These are phyloP conservation scores for Pholiota microspora DNA, from an alignment of 768 basidiomycete species.

Conservation along the genomic window DNA sequence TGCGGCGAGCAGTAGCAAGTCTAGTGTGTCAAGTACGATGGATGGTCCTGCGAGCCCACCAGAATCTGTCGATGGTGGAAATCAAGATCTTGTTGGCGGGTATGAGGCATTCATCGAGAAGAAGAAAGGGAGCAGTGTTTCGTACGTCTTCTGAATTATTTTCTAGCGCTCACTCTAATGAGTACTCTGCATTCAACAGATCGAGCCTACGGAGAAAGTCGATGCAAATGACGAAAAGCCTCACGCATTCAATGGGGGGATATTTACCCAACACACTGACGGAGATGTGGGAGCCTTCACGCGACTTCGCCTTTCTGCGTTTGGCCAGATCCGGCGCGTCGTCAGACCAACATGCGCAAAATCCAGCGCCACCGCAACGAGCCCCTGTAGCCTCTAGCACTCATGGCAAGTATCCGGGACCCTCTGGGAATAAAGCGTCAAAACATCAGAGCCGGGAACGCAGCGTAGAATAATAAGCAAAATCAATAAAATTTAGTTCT, in stretches of 20 bases:
- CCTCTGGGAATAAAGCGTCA: too few species aligned
- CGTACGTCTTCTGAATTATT: too few species aligned
- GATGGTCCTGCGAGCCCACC: constrained; percentile 49
- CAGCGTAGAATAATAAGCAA: too few species aligned
- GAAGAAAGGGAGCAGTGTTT: constrained; percentile 63
- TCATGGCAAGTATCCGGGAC: too few species aligned
- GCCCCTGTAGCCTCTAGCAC: too few species aligned
- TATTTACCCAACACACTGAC: constrained; percentile 88
- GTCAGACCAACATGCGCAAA: too few species aligned
- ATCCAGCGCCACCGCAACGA: too few species aligned
- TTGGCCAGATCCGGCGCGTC: too few species aligned
- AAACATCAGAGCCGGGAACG: too few species aligned
- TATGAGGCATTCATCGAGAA: constrained; percentile 84
- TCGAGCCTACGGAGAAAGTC: constrained; percentile 67
- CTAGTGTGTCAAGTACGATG: constrained; percentile 18
- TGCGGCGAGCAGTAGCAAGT: constrained; percentile 7
- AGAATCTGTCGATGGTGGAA: constrained; percentile 66
- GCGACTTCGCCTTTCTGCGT: constrained; percentile 91
- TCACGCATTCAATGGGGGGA: constrained; percentile 78
- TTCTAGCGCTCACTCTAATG: too few species aligned
- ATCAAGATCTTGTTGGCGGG: constrained; percentile 66
- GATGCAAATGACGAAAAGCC: constrained; percentile 67
- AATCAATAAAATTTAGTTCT: too few species aligned
- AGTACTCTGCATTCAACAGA: too few species aligned
- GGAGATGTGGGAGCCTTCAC: constrained; percentile 95